Evolutionary conservation across 2,329 filamentous ascomycete genomes (phyloP).

Genomic region (Calonectria pauciramosa): DNA sequence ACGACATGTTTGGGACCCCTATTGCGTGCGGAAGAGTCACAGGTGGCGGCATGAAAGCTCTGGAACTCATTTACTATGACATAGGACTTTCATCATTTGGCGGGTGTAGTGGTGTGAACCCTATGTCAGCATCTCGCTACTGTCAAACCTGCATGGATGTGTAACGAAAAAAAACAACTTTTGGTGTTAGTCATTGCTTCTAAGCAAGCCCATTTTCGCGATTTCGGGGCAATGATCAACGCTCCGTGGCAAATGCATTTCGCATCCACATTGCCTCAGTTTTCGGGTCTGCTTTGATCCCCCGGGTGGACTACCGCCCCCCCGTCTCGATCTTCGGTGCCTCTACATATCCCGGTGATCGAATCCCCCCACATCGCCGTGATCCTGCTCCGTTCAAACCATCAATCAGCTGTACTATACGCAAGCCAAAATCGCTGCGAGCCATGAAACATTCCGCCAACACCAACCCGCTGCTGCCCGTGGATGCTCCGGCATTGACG

Average conservation of each 20-base stretch:
- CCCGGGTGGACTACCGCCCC: not conserved
- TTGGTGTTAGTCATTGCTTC: conserved; percentile 5
- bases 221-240: not conserved
- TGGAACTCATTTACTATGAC: not conserved
- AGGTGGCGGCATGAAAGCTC: not conserved
- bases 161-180: not conserved
- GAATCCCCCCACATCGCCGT: not conserved
- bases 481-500: not conserved
- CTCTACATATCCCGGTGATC: not conserved
- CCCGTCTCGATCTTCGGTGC: conserved; percentile 1
- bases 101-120: not conserved
- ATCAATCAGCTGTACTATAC: not conserved
- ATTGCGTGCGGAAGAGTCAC: not conserved
- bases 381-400: conserved; percentile 6
- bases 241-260: not conserved
- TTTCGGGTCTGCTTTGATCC: not conserved
- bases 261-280: not conserved
- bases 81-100: not conserved
- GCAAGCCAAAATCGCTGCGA: not conserved
- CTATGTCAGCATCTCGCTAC: not conserved
- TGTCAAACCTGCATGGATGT: not conserved
- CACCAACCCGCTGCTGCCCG: not conserved
- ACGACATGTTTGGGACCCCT: not conserved
- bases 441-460: conserved; percentile 4
- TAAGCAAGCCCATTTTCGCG: not conserved